A percentile compares a stretch with the other conserved stretches of the same genome.
Conservation (phyloP, 768 basidiomycete species). For the Boletus bicolor region DNA sequence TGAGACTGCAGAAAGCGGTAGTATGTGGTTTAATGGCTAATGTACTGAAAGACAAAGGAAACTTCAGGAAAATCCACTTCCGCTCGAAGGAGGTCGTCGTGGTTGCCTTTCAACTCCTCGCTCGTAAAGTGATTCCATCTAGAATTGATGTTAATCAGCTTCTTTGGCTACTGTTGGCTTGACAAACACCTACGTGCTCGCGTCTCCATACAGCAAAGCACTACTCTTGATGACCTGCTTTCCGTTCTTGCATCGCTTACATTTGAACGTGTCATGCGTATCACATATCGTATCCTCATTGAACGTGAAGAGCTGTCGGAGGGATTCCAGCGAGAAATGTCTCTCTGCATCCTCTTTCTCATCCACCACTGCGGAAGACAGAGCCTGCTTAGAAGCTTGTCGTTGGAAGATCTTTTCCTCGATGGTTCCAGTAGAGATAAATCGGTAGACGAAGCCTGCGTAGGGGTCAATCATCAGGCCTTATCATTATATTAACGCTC, state of each 20-base stretch:
- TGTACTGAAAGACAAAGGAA: conserved; percentile 95
- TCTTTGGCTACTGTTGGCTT: background rate
- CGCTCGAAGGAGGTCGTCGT: conserved; percentile 91
- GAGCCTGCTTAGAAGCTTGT: conserved; percentile 92
- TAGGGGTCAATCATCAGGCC: background rate
- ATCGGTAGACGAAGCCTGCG: conserved; percentile 94
- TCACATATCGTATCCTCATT: conserved; percentile 85
- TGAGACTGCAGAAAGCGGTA: background rate
- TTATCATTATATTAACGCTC: background rate
- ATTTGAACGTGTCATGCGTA: conserved; percentile 98
- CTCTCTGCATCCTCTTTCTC: conserved; percentile 94
- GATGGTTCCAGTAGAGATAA: conserved; percentile 95
- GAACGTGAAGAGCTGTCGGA: conserved; percentile 89
- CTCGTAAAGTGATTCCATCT: conserved; percentile 99
- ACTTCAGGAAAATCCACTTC: conserved; percentile 82
- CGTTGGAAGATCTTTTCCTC: conserved; percentile 99
- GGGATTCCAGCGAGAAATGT: conserved; percentile 87
- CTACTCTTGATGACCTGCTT: conserved; percentile 79
- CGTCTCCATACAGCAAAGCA: conserved; percentile 92
- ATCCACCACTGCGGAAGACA: conserved; percentile 97
- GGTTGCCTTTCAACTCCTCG: conserved; percentile 80
- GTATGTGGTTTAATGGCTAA: conserved; percentile 63
- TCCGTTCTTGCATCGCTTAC: conserved; percentile 85
- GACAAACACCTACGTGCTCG: conserved; percentile 77
- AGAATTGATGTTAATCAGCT: conserved; percentile 4